Evolutionary conservation across 495 filamentous ascomycete species (phyloP).

Genomic region (Aspergillus sclerotiicarbonarius): DNA sequence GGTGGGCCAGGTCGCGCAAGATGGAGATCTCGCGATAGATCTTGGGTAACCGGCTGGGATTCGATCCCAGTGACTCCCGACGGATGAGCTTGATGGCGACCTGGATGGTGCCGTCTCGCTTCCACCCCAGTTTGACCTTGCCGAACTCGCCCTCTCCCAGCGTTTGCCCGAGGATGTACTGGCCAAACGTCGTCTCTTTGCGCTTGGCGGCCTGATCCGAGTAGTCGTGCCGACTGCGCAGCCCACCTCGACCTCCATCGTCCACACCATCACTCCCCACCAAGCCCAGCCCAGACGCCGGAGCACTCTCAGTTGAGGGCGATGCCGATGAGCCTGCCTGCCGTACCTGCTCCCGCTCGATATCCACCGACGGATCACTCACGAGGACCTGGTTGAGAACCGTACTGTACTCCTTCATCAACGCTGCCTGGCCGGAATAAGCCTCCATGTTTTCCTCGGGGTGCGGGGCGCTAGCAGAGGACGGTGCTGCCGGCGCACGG

Average conservation of each 20-base stretch:
- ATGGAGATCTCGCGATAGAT: slow-evolving; percentile 97
- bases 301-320: slow-evolving; percentile 46
- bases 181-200: slow-evolving; percentile 88
- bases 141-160: slow-evolving; percentile 98
- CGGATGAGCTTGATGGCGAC: slow-evolving; percentile 99
- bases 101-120: slow-evolving; percentile 87
- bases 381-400: slow-evolving; percentile 77
- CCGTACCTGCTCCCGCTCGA: slow-evolving; percentile 73
- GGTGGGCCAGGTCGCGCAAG: slow-evolving; percentile 78
- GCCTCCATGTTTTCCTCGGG: slow-evolving; percentile 28
- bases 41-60: slow-evolving; percentile 85
- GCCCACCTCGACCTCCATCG: slow-evolving; percentile 59
- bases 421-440: slow-evolving; percentile 22
- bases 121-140: slow-evolving; percentile 99
- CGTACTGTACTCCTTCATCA: slow-evolving; percentile 41
- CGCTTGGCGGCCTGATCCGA: slow-evolving; percentile 44
- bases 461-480: slow-evolving; percentile 14
- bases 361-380: slow-evolving; percentile 75
- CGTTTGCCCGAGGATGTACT: slow-evolving; percentile 94
- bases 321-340: slow-evolving; percentile 60
- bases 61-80: slow-evolving; percentile 79
- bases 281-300: slow-evolving; percentile 54
- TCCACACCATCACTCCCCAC: slow-evolving; percentile 55
- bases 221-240: slow-evolving; percentile 78
- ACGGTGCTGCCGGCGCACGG: slow-evolving; percentile 7